phyloP scores from a whole-genome alignment of 495 filamentous ascomycete species.

The Penicillium mononematosum region DNA sequence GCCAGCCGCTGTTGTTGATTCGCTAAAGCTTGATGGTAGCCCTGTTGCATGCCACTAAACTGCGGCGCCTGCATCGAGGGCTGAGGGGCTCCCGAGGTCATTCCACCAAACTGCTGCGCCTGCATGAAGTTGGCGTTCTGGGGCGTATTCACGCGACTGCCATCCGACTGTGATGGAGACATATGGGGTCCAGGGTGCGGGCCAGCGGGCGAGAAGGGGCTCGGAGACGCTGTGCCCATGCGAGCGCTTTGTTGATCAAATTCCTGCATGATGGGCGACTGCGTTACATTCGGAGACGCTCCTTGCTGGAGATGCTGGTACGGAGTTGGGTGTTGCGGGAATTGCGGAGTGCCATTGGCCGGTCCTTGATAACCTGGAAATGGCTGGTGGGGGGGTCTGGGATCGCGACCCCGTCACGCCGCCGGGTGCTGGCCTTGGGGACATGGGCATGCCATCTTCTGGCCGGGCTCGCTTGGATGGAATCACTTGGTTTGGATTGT shows the following conservation, averaged over 20 bases:
- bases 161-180: conserved; percentile 74
- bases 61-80: conserved; percentile 49
- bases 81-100: conserved; percentile 33
- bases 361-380: conserved; percentile 63
- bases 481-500: conserved; percentile 73
- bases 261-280: conserved; percentile 84
- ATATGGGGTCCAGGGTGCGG: conserved; percentile 73
- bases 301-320: conserved; percentile 85
- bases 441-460: conserved; percentile 80
- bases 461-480: conserved; percentile 85
- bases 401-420: conserved; percentile 80
- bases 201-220: conserved; percentile 80
- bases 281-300: conserved; percentile 76
- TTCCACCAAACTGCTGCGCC: conserved; percentile 38
- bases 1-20: conserved; percentile 51
- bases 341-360: conserved; percentile 55
- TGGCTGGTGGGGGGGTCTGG: conserved; percentile 83
- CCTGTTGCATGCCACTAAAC: conserved; percentile 43
- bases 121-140: conserved; percentile 65
- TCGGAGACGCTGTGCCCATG: conserved; percentile 86
- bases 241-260: conserved; percentile 67
- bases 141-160: conserved; percentile 69
- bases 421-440: conserved; percentile 73
- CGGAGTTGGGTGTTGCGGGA: conserved; percentile 56
- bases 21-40: conserved; percentile 51